phyloP scores from a whole-genome alignment of 2,329 filamentous ascomycete species.

The Didymella segeticola region DNA sequence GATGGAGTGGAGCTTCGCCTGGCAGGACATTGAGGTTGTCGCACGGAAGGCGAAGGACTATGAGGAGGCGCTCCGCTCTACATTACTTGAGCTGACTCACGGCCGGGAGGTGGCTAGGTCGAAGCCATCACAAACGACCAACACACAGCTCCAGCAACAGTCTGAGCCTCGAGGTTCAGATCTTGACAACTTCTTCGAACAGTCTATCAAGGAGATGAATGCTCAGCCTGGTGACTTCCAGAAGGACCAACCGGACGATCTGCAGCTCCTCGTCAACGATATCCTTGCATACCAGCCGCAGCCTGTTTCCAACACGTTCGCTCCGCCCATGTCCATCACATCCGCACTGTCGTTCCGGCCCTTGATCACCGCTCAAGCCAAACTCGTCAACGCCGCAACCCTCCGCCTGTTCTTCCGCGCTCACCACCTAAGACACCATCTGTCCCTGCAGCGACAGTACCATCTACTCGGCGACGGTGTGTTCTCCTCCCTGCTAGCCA shows the following conservation, averaged over 20 bases:
- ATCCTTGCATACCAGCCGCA: conserved; percentile 19
- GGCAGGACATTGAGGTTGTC: conserved; percentile 71
- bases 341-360: conserved; percentile 79
- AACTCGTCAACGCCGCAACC: conserved; percentile 77
- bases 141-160: background rate
- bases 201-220: conserved; percentile 37
- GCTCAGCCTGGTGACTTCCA: conserved; percentile 23
- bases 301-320: conserved; percentile 31
- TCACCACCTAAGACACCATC: conserved; percentile 74
- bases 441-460: conserved; percentile 78
- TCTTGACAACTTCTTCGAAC: conserved; percentile 35
- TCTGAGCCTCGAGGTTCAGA: background rate
- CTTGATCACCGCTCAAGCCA: conserved; percentile 75
- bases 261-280: conserved; percentile 32
- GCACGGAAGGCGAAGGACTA: conserved; percentile 65
- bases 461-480: conserved; percentile 85
- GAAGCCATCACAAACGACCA: background rate
- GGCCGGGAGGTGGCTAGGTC: conserved; percentile 2
- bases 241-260: conserved; percentile 33
- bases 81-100: conserved; percentile 37
- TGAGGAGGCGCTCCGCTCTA: conserved; percentile 50
- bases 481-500: conserved; percentile 79
- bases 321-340: conserved; percentile 62
- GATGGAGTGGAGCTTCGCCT: conserved; percentile 74
- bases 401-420: conserved; percentile 77